These are phyloP conservation scores for Fusarium sp. DNA, from an alignment of 2,329 filamentous ascomycete species.

Conservation along the genomic window DNA sequence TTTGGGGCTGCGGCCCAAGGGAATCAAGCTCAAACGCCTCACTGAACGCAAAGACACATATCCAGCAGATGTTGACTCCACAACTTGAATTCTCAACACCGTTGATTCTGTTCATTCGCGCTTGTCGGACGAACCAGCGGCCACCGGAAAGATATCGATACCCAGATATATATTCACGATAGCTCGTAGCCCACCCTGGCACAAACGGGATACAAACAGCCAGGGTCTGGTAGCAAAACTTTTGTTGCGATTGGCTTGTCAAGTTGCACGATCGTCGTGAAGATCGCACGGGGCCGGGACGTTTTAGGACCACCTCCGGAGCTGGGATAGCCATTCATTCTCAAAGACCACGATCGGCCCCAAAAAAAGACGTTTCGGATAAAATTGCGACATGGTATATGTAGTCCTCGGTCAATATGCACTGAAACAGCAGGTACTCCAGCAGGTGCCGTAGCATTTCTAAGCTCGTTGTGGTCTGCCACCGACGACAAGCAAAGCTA, in stretches of 20 bases:
- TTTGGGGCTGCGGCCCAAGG: conserved; percentile 30
- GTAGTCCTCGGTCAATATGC: conserved; percentile 23
- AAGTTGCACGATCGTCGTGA: conserved; percentile 46
- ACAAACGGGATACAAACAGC: conserved; percentile 15
- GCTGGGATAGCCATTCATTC: conserved; percentile 37
- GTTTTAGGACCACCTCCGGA: conserved; percentile 44
- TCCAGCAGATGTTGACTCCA: conserved; percentile 1
- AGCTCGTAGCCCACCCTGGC: conserved; percentile 12
- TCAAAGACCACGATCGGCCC: conserved; percentile 35
- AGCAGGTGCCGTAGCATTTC: conserved; percentile 32
- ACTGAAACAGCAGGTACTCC: conserved; percentile 34
- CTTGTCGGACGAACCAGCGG: conserved; percentile 19
- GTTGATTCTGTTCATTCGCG: conserved; percentile 1
- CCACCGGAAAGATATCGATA: conserved; percentile 13
- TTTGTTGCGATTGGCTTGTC: conserved; percentile 53
- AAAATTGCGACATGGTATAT: conserved; percentile 26
- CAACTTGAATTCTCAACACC: neutral
- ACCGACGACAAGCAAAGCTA: conserved; percentile 36
- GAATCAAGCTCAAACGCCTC: conserved; percentile 29
- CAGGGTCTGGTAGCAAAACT: conserved; percentile 43
- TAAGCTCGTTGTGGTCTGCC: conserved; percentile 33
- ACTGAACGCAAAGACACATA: conserved; percentile 17
- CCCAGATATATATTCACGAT: conserved; percentile 9
- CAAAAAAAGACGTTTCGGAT: conserved; percentile 25
- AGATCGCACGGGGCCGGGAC: conserved; percentile 46